Evolutionary conservation across 2,329 filamentous ascomycete species (phyloP), one percentile per base, ranked within the genome.

Genomic region (Fusarium sp.): DNA sequence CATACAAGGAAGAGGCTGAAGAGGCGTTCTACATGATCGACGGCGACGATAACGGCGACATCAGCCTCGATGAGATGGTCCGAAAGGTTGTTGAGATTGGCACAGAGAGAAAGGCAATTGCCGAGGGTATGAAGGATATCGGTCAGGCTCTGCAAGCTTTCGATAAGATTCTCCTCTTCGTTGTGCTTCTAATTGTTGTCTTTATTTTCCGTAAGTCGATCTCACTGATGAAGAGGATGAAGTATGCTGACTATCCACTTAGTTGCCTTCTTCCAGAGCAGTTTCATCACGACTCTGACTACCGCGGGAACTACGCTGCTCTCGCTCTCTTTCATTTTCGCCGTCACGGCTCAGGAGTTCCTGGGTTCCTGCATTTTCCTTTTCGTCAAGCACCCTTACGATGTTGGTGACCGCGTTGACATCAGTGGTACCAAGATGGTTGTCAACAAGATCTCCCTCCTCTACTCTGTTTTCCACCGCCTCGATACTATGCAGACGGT

Each of bases 311-410:
- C 97, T 2, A 93, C 97, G 0, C 88, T 99, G 48, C 91, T 99
- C 11, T 98, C 96, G 7, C 87, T 98, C n/a, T 98, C 96, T 5
- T 99, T 99, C 85, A 93, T 98, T 77, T 98, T 99, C 82, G 92
- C 95, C 27, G 93, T 93, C 65, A 98, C 95, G 2, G 92, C 93
- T 5, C 95, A 98, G 83, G 97, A 99, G 83, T 93, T 99, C 73
- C 90, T 99, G n/a, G 96, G 96, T 79, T 98, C 95, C 41, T 98
- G 96, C 86, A 98, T 99, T 80, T 99, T 99, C 86, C 86, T 99
- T 2, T 99, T 99, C 79, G 95, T 98, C 86, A 99, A 99, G 87
- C 97, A 99, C 82, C 96, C 97, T 0, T 98, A 94, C 82, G 97
- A 99, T 81, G 95, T 98, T 24, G 95, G 96, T 71, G 97, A 99